These are phyloP conservation scores for Neofusicoccum sp. DNA, from an alignment of 2,329 filamentous ascomycete genomes.

Conservation along the genomic window DNA sequence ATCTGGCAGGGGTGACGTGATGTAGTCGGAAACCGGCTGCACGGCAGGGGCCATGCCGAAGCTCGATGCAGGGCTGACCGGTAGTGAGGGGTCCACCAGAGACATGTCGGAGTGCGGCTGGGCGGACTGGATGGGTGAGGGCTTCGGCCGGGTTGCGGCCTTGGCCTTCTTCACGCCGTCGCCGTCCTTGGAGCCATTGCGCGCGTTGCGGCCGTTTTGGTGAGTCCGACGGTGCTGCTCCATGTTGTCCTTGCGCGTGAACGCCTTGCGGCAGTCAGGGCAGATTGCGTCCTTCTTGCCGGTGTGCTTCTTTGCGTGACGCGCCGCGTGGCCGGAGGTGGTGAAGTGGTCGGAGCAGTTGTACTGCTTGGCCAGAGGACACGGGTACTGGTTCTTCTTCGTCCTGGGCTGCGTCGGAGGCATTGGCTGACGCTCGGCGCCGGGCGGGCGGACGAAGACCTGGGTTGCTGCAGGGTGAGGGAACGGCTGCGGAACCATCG, in stretches of 20 bases:
- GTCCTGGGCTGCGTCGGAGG: constrained; percentile 44
- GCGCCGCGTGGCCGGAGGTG: constrained; percentile 81
- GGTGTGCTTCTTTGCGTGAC: constrained; percentile 82
- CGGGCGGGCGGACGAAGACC: constrained; percentile 8
- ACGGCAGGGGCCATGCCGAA: constrained; percentile 33
- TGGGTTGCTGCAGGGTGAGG: constrained; percentile 16
- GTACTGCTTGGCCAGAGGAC: constrained; percentile 70
- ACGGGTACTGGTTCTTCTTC: constrained; percentile 72
- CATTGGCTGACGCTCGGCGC: constrained; percentile 46
- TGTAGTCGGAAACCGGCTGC: constrained; percentile 30
- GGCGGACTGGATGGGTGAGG: constrained; percentile 32
- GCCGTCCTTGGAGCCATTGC: constrained; percentile 29
- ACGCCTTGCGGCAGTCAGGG: constrained; percentile 74
- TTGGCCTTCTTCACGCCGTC: constrained; percentile 43
- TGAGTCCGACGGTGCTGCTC: constrained; percentile 82
- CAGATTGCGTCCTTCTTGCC: constrained; percentile 76
- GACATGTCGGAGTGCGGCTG: constrained; percentile 26
- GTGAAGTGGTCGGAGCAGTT: constrained; percentile 80
- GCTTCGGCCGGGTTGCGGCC: constrained; percentile 34
- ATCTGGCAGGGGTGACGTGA: constrained; percentile 36
- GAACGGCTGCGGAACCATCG: constrained; percentile 20
- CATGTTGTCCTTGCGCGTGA: constrained; percentile 84
- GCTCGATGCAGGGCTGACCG: constrained; percentile 33
- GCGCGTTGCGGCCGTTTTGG: constrained; percentile 53
- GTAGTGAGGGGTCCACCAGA: constrained; percentile 34